Evolutionary conservation across 371 early-diverging fungal genomes (phyloP).

Genomic region (Batkoa obscura): DNA sequence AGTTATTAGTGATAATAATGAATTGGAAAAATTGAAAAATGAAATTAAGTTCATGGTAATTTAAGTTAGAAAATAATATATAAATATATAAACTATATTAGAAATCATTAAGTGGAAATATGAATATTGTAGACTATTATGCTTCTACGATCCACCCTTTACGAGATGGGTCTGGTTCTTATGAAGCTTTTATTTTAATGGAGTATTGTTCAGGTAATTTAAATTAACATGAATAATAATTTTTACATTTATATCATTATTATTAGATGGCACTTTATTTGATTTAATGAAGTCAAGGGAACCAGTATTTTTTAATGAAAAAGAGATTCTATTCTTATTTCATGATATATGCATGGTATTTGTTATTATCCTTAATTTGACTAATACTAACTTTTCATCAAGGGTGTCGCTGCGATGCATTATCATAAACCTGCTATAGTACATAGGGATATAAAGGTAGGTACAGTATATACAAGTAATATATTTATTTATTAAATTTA

Average conservation of each 20-base stretch:
- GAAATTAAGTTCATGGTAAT: constrained; percentile 1
- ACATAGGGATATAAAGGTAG: constrained; percentile 78
- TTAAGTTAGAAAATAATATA: not conserved
- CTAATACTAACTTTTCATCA: not conserved
- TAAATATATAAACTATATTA: constrained; percentile 10
- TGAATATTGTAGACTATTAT: constrained; percentile 59
- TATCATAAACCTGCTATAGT: constrained; percentile 46
- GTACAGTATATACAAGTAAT: constrained; percentile 17
- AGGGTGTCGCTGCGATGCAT: constrained; percentile 81
- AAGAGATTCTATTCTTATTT: constrained; percentile 69
- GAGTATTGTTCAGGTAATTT: constrained; percentile 64
- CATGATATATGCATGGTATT: constrained; percentile 56
- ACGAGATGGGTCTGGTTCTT: constrained; percentile 28
- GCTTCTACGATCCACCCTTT: constrained; percentile 44
- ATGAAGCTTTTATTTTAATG: constrained; percentile 69
- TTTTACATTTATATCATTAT: not conserved
- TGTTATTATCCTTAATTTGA: not conserved
- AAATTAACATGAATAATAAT: not conserved
- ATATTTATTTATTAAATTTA: not conserved
- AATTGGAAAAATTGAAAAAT: not conserved
- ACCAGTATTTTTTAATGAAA: constrained; percentile 46
- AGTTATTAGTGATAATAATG: not conserved
- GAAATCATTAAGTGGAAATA: constrained; percentile 53
- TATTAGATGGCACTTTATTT: constrained; percentile 56
- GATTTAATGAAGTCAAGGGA: constrained; percentile 69